phyloP scores from a whole-genome alignment of 1,139 yeast genomes.

The Saccharomyces hybrid region DNA sequence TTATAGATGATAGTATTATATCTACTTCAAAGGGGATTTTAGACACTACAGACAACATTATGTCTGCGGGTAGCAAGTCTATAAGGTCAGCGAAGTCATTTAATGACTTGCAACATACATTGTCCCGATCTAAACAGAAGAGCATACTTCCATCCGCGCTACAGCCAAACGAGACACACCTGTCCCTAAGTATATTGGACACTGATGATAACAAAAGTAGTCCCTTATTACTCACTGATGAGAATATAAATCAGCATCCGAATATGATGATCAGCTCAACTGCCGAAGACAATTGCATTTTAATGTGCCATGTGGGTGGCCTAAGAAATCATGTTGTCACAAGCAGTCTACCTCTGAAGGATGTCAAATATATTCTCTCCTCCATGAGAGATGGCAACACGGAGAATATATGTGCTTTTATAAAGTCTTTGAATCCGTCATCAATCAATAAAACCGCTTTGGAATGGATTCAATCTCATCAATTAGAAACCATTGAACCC shows the following conservation, averaged over 20 bases:
- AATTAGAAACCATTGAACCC: slow-evolving; percentile 37
- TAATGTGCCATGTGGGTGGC: slow-evolving; percentile 32
- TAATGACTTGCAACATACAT: slow-evolving; percentile 8
- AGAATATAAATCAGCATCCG: slow-evolving; percentile 19
- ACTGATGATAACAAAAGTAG: background rate
- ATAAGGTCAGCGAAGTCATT: slow-evolving; percentile 11
- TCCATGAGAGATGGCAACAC: slow-evolving; percentile 21
- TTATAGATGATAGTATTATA: slow-evolving; percentile 23
- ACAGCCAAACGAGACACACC: slow-evolving; percentile 1
- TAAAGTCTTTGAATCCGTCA: background rate
- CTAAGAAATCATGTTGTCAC: slow-evolving; percentile 27
- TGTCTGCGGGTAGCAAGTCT: background rate
- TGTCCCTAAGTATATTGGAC: background rate
- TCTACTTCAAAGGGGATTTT: slow-evolving; percentile 22
- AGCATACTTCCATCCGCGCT: background rate
- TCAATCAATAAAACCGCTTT: slow-evolving; percentile 44
- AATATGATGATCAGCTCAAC: slow-evolving; percentile 15
- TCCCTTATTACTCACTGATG: slow-evolving; percentile 3
- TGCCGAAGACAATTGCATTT: slow-evolving; percentile 12
- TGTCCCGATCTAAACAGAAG: slow-evolving; percentile 4
- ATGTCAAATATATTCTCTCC: slow-evolving; percentile 1
- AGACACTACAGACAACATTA: slow-evolving; percentile 6
- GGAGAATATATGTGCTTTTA: slow-evolving; percentile 12
- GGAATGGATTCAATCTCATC: slow-evolving; percentile 45
- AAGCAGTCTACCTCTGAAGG: slow-evolving; percentile 12